A percentile compares a stretch with the other conserved stretches of the same genome.
Conservation (phyloP, 2,329 filamentous ascomycete species). For the Colletotrichum cuscutae region DNA sequence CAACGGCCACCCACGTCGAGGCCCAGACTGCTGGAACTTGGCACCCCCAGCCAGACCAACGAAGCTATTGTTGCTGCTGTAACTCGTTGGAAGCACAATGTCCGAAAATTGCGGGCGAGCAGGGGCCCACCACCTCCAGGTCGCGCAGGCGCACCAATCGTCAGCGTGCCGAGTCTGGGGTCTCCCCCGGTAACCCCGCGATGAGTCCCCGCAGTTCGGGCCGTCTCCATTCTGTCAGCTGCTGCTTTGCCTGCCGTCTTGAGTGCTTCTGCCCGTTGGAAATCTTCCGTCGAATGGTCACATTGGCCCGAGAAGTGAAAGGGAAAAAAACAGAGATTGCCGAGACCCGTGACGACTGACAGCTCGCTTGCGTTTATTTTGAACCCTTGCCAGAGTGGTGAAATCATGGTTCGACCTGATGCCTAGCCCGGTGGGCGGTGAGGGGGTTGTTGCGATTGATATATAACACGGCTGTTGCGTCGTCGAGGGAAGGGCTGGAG, state of each 20-base stretch:
- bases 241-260: not conserved
- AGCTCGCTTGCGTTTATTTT: constrained; percentile 19
- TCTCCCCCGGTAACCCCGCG: constrained; percentile 27
- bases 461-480: not conserved
- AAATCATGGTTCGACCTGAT: not conserved
- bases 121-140: constrained; percentile 8
- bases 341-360: constrained; percentile 21
- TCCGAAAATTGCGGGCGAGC: constrained; percentile 28
- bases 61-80: not conserved
- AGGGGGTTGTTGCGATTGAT: not conserved
- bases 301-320: not conserved
- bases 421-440: constrained; percentile 8
- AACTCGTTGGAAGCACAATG: constrained; percentile 14
- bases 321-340: constrained; percentile 1
- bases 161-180: constrained; percentile 12
- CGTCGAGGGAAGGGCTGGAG: not conserved
- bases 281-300: constrained; percentile 24
- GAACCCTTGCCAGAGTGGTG: constrained; percentile 2
- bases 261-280: not conserved
- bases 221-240: not conserved
- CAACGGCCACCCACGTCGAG: not conserved
- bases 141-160: constrained; percentile 31
- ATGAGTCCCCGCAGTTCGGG: constrained; percentile 16
- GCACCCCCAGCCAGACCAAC: not conserved
- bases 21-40: not conserved